phyloP scores from a whole-genome alignment of 345 rosid species.

The Raphanus raphanistrum region DNA sequence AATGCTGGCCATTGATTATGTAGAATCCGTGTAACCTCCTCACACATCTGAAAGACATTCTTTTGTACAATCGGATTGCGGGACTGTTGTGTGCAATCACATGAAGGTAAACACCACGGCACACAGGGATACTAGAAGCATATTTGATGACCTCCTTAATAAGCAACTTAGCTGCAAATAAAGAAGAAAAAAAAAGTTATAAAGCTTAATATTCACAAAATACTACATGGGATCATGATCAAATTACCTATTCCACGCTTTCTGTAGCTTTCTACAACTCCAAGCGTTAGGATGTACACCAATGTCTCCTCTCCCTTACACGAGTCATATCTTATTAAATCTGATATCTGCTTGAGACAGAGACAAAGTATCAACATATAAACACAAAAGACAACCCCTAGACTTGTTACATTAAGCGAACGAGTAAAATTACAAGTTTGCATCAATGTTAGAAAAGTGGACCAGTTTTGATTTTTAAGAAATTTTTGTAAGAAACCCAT shows the following conservation, averaged over 20 bases:
- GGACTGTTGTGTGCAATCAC: conserved; percentile 88
- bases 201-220: conserved; percentile 13
- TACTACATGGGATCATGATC: conserved; percentile 8
- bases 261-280: conserved; percentile 79
- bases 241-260: conserved; percentile 78
- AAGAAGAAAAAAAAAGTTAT: background rate
- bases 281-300: conserved; percentile 84
- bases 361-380: conserved; percentile 7
- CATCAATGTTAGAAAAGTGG: background rate
- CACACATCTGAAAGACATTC: conserved; percentile 84
- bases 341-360: conserved; percentile 63
- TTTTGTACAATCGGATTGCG: conserved; percentile 81
- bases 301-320: conserved; percentile 71
- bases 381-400: background rate
- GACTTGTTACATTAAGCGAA: background rate
- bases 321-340: conserved; percentile 70
- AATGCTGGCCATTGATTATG: conserved; percentile 72
- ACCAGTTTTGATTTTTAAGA: background rate
- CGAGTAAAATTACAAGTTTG: background rate
- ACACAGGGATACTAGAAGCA: conserved; percentile 58
- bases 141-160: conserved; percentile 78
- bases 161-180: conserved; percentile 65
- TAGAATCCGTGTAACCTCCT: conserved; percentile 72
- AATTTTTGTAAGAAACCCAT: conserved; percentile 5
- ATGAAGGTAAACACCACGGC: conserved; percentile 90